Conservation (phyloP, 306 rosid genomes). For the Pyrus bretschneideri region DNA sequence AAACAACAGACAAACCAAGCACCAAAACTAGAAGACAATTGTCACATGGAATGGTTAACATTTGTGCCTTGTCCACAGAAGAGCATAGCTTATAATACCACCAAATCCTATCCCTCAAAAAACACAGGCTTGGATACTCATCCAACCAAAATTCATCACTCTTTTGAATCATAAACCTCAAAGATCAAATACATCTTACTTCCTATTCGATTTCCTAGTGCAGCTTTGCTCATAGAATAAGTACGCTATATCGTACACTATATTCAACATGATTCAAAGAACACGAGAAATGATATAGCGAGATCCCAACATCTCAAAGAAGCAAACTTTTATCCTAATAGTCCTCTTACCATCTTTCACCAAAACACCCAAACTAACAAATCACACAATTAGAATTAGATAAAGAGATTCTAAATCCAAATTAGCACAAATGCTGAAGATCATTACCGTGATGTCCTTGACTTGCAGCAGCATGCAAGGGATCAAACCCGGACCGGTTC, state of each 20-base stretch:
- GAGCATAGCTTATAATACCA: too few relatives aligned
- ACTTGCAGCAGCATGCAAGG: slow-evolving; percentile 88
- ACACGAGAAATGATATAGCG: not conserved
- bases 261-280: not conserved
- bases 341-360: not conserved
- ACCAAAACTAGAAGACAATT: too few relatives aligned
- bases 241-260: not conserved
- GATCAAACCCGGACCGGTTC: slow-evolving; percentile 65
- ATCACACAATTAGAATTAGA: not conserved
- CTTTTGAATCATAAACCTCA: not conserved
- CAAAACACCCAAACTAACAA: not conserved
- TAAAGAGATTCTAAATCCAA: not conserved
- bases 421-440: not conserved
- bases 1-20: too few relatives aligned
- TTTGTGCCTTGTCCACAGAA: too few relatives aligned
- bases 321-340: not conserved
- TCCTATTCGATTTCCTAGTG: not conserved
- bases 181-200: not conserved
- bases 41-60: too few relatives aligned
- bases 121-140: not conserved
- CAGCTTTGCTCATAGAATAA: too few relatives aligned
- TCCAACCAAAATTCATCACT: not conserved
- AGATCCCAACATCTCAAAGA: not conserved
- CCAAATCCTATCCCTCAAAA: too few relatives aligned
- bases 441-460: slow-evolving; percentile 77